These are phyloP conservation scores for Lachnellula cervina DNA, from an alignment of 2,329 filamentous ascomycete genomes.

Conservation along the genomic window DNA sequence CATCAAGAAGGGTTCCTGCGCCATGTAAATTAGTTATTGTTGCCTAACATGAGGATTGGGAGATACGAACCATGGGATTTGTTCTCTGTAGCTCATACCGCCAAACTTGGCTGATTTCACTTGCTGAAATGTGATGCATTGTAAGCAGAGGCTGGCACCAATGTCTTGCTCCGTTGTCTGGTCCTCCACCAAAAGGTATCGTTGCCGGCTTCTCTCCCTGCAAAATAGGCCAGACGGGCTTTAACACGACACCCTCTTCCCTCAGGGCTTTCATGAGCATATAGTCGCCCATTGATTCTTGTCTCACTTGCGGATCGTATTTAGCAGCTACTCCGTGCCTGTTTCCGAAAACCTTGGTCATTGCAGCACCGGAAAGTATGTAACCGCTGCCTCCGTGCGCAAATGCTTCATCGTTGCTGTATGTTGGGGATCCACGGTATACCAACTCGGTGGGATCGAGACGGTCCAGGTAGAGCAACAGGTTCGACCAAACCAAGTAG, in stretches of 20 bases:
- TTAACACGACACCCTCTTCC: slow-evolving; percentile 39
- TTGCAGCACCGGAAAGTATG: slow-evolving; percentile 45
- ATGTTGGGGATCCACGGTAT: slow-evolving; percentile 47
- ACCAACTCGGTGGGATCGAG: slow-evolving; percentile 39
- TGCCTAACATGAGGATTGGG: slow-evolving; percentile 18
- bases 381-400: slow-evolving; percentile 53
- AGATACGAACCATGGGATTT: not conserved
- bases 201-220: slow-evolving; percentile 50
- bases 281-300: slow-evolving; percentile 47
- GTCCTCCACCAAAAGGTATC: slow-evolving; percentile 36
- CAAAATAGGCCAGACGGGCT: slow-evolving; percentile 46
- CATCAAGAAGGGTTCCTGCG: slow-evolving; percentile 42
- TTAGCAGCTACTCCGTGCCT: slow-evolving; percentile 40
- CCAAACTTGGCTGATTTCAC: slow-evolving; percentile 48
- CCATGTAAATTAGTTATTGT: not conserved
- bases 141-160: slow-evolving; percentile 53
- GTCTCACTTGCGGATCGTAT: slow-evolving; percentile 39
- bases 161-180: slow-evolving; percentile 31
- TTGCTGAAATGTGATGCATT: slow-evolving; percentile 50
- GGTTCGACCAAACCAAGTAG: slow-evolving; percentile 49
- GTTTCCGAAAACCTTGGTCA: slow-evolving; percentile 41
- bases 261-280: slow-evolving; percentile 43
- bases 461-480: slow-evolving; percentile 43
- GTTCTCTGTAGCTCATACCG: slow-evolving; percentile 41
- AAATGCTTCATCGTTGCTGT: slow-evolving; percentile 41